phyloP scores from a whole-genome alignment of 768 basidiomycete genomes.

The Postia placenta region DNA sequence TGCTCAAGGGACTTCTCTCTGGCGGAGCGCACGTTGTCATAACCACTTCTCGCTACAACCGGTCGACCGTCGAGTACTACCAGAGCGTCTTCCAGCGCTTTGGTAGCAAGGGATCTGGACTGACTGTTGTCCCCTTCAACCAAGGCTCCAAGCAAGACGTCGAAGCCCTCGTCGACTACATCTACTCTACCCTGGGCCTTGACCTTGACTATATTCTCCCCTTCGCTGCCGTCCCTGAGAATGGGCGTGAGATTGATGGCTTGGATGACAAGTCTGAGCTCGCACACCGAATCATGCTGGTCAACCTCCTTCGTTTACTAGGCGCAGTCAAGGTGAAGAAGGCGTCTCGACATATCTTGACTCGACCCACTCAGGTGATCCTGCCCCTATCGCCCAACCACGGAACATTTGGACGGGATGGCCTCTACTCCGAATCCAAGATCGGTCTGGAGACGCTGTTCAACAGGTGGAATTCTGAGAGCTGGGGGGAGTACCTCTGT shows the following conservation, averaged over 20 bases:
- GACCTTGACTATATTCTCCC: conserved; percentile 98
- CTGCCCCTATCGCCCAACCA: conserved; percentile 98
- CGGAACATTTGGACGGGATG: conserved; percentile 96
- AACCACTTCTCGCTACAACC: conserved; percentile 96
- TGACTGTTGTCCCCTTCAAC: conserved; percentile 98
- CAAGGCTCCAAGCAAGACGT: conserved; percentile 99
- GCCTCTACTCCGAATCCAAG: conserved; percentile 97
- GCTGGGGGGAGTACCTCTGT: conserved; percentile 98
- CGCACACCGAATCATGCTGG: conserved; percentile 97
- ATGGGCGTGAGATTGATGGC: conserved; percentile 96
- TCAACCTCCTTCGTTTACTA: conserved; percentile 91
- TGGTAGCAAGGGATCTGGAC: conserved; percentile 91
- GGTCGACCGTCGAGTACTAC: conserved; percentile 95
- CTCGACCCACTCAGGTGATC: conserved; percentile 97
- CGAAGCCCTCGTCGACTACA: conserved; percentile 96
- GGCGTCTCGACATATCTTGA: conserved; percentile 92
- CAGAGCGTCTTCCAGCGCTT: conserved; percentile 95
- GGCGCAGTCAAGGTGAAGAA: conserved; percentile 99
- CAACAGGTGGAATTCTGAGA: conserved; percentile 96
- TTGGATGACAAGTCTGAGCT: conserved; percentile 97
- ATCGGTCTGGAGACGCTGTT: conserved; percentile 97
- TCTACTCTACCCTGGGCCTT: conserved; percentile 90
- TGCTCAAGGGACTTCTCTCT: conserved; percentile 92
- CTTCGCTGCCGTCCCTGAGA: conserved; percentile 97
- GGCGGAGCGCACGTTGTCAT: conserved; percentile 96